Evolutionary conservation across 345 rosid species (phyloP), one percentile per base, ranked within the genome.

Genomic region (Conringia planisiliqua): DNA sequence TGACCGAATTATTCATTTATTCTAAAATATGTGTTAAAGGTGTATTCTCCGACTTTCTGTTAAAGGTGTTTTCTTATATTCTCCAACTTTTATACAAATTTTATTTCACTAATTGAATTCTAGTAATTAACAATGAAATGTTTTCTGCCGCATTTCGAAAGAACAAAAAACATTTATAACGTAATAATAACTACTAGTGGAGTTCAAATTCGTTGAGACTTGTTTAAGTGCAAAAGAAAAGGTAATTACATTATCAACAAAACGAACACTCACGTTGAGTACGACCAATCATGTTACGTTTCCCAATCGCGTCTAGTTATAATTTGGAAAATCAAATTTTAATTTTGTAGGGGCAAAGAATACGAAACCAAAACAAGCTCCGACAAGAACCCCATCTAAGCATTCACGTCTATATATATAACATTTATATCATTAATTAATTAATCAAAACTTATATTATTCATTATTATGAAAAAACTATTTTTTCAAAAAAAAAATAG

Each of bases 11-110:
- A 20, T 20, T 10, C 27, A 18, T 48, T 18, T 48, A 18, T 48
- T 18, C 27, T 48, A 20, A 12, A 52, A 9, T 11, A 36, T 50
- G 38, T 26, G 18, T 1, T 3, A 51, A 33, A 72, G 62, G 50
- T 62, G 51, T 72, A 72, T 62, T 62, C 68, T 48, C 60, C 51
- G 4, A 48, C 20, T 35, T 60, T 59, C 17, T 32, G 36, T n/a
- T 20, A 70, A 58, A 35, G 59, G 46, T 33, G 13, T 35, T 46
- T 27, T 55, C 44, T 14, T 57, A 35, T 47, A 59, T 71, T 35
- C 47, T 35, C 60, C 60, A 36, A 16, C 38, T 70, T 71, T 59
- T 18, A 11, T 1, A 18, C 2, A 24, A 10, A 10, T 18, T 36
- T 4, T 39, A 27, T 11, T 11, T 55, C 44, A 13, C 35, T 30